Conservation (phyloP, 1,139 yeast species). For the Candida sp. region DNA sequence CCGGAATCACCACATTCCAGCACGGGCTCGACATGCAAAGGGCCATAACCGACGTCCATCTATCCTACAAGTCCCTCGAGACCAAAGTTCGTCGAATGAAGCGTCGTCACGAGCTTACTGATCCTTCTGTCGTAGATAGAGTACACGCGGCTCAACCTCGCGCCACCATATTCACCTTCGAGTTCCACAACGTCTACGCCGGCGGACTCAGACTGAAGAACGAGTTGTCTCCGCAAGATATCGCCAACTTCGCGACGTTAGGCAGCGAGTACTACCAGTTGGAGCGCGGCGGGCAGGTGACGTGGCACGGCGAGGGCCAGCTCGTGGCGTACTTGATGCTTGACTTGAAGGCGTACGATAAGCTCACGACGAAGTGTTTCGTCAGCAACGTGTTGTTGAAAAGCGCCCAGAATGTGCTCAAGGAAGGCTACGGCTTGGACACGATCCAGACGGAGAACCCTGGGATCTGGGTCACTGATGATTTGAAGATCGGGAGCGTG, state of each 20-base stretch:
- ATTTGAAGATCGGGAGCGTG: conserved; percentile 83
- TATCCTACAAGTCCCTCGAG: conserved; percentile 64
- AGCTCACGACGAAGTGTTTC: conserved; percentile 74
- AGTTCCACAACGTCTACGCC: conserved; percentile 84
- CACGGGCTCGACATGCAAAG: conserved; percentile 70
- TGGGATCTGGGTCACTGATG: conserved; percentile 75
- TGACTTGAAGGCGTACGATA: conserved; percentile 66
- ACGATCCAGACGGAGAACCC: conserved; percentile 67
- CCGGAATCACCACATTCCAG: conserved; percentile 55
- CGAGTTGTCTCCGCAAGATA: conserved; percentile 38
- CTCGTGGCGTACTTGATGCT: conserved; percentile 83
- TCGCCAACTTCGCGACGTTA: conserved; percentile 41
- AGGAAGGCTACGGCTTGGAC: conserved; percentile 44
- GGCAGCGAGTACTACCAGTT: conserved; percentile 63
- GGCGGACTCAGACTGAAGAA: conserved; percentile 83
- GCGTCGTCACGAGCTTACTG: conserved; percentile 18
- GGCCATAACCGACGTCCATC: conserved; percentile 58
- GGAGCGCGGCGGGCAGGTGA: conserved; percentile 95
- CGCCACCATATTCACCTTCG: conserved; percentile 76
- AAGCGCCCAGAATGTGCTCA: conserved; percentile 60
- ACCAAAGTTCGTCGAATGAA: conserved; percentile 27
- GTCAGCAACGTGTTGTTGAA: conserved; percentile 71
- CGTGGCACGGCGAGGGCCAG: conserved; percentile 98
- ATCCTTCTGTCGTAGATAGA: conserved; percentile 34
- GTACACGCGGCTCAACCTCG: conserved; percentile 50